Conservation (phyloP, 2,329 filamentous ascomycete species). For the Eurotiales sp. region DNA sequence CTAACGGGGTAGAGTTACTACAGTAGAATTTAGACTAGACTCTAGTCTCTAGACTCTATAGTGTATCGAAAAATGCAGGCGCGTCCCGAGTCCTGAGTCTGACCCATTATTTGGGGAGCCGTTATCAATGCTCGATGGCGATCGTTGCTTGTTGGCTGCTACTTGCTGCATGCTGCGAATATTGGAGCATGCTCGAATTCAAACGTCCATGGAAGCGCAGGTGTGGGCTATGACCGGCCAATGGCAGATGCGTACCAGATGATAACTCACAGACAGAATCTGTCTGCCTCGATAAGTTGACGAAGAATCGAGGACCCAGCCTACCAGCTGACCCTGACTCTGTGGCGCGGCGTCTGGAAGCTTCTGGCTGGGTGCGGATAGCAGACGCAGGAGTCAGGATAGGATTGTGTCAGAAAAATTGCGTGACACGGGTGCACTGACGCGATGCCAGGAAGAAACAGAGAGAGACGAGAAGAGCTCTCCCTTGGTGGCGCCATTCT, state of each 20-base stretch:
- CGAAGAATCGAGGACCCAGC: no score
- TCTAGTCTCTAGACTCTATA: no score
- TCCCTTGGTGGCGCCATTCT: slow-evolving; percentile 9
- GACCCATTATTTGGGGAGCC: no score
- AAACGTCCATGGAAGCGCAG: not conserved
- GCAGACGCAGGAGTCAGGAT: not conserved
- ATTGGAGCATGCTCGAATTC: not conserved
- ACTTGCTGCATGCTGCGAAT: no score
- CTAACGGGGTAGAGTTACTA: no score
- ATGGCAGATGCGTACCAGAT: not conserved
- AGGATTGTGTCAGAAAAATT: not conserved
- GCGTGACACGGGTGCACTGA: not conserved
- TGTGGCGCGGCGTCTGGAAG: slow-evolving; percentile 9
- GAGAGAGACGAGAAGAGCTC: not conserved
- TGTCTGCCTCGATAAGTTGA: no score
- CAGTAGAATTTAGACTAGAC: no score
- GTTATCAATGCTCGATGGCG: no score
- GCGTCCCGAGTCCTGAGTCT: no score
- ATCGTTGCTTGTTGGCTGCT: no score
- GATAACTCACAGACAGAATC: no score
- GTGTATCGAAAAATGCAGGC: no score
- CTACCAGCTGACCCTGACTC: slow-evolving; percentile 3
- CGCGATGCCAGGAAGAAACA: not conserved
- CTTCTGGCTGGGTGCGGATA: slow-evolving; percentile 7
- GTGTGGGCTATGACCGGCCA: not conserved